Base-by-base conservation (phyloP, 805 yeast genomes). In the Suhomyces canberraensis region DNA sequence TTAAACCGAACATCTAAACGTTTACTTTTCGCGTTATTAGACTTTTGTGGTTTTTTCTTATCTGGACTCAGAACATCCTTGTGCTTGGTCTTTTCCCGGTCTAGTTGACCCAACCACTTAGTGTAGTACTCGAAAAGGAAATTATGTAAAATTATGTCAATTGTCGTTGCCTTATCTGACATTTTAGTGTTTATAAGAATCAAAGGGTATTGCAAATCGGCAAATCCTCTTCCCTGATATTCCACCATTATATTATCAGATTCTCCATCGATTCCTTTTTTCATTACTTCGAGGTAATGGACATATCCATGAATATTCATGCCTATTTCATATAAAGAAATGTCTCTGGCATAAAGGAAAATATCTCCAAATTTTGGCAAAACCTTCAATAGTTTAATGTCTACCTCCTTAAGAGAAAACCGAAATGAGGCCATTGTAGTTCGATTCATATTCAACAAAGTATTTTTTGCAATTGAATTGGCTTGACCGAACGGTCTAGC, bases 61-160 rank as follows among this genome's bases (percentile, higher is more conserved):
- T n/a, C n/a, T n/a, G n/a, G n/a, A n/a, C n/a, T n/a, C n/a, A n/a
- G n/a, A n/a, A n/a, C n/a, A n/a, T n/a, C n/a, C n/a, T n/a, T n/a
- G n/a, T n/a, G n/a, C n/a, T n/a, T n/a, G 26, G 14, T 8, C 11
- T n/a, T 31, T 16, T n/a, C 31, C 7, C n/a, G 4, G 9, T 66
- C 76, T 31, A 80, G 61, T 15, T 73, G 39, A 4, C 61, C 42
- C 13, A 84, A 39, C 84, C 90, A 77, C 16, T 62, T 57, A 0
- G 89, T 77, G 46, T 78, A 73, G 46, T 84, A 84, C 27, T 79
- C 77, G 2, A 82, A 6, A 4, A 61, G 45, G 9, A 76, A 36
- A 40, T 79, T 76, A 24, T 75, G 63, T 16, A 82, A 42, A 29
- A 67, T 62, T 2, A 79, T 46, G 18, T 71, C 75, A 4, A 71